A percentile compares a stretch with the other conserved stretches of the same genome.
phyloP scores from a whole-genome alignment of 331 rosid species.

The Rhamnella rubrinervis region DNA sequence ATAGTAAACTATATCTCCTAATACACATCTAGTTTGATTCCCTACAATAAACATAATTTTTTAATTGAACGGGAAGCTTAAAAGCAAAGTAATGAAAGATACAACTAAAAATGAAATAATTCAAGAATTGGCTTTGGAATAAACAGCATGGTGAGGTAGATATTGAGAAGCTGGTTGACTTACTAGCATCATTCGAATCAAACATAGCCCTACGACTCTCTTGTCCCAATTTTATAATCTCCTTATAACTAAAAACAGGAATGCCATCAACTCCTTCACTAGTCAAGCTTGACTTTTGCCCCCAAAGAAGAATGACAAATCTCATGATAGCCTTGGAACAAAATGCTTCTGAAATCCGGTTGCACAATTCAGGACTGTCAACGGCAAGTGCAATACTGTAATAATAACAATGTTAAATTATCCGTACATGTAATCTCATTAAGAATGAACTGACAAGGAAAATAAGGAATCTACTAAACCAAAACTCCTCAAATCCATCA shows the following conservation, averaged over 20 bases:
- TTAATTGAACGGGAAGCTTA: no score
- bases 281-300: conserved; percentile 66
- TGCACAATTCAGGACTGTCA: conserved; percentile 79
- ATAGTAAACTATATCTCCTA: no score
- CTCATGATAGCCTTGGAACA: conserved; percentile 52
- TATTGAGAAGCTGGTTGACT: conserved; percentile 19
- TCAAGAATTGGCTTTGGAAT: not conserved
- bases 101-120: not conserved
- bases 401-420: conserved; percentile 25
- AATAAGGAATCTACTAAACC: conserved; percentile 10
- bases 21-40: no score
- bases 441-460: conserved; percentile 24
- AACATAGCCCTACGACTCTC: conserved; percentile 49
- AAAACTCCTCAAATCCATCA: not conserved
- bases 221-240: conserved; percentile 63
- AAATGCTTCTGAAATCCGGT: conserved; percentile 63
- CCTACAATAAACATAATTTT: no score
- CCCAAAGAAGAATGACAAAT: conserved; percentile 89
- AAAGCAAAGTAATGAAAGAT: no score
- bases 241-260: conserved; percentile 58
- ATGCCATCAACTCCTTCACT: conserved; percentile 36
- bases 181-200: conserved; percentile 54
- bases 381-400: conserved; percentile 82
- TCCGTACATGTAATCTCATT: not conserved
- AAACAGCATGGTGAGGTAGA: conserved; percentile 4